Conservation (phyloP, 352 stramenopile species). For the Phytophthora chlamydospora region DNA sequence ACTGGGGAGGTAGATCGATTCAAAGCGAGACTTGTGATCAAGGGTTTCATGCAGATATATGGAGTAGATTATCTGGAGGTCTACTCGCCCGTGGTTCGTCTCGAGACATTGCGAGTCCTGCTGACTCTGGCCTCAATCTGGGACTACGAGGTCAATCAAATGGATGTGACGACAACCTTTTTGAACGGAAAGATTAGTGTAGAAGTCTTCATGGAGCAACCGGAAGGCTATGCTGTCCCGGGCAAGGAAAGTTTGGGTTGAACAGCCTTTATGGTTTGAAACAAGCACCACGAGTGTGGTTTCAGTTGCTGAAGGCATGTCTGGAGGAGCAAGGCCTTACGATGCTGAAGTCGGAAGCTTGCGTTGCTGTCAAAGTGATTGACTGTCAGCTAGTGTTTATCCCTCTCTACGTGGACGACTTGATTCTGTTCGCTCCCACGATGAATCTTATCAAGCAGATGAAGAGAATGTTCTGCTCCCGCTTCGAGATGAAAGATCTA, state of each 20-base stretch:
- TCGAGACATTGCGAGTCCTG: constrained; percentile 6
- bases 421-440: constrained; percentile 27
- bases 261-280: constrained; percentile 32
- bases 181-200: constrained; percentile 22
- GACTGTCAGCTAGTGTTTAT: constrained; percentile 24
- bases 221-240: constrained; percentile 12
- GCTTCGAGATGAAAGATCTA: constrained; percentile 32
- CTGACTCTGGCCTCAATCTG: constrained; percentile 5
- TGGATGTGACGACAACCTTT: constrained; percentile 8
- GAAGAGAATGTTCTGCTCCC: constrained; percentile 11
- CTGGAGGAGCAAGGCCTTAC: constrained; percentile 18
- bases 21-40: constrained; percentile 6
- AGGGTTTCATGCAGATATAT: constrained; percentile 10
- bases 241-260: constrained; percentile 24
- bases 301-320: constrained; percentile 17
- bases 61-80: not conserved
- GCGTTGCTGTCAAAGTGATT: constrained; percentile 24
- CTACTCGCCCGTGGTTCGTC: constrained; percentile 4
- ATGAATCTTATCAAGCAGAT: constrained; percentile 12
- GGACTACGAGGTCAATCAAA: constrained; percentile 7
- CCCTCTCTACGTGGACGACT: constrained; percentile 32
- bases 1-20: not conserved
- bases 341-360: constrained; percentile 22
- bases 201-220: constrained; percentile 29
- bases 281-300: constrained; percentile 35